These are phyloP conservation scores for Phylloporus sp. DNA, from an alignment of 768 basidiomycete species.

Conservation along the genomic window DNA sequence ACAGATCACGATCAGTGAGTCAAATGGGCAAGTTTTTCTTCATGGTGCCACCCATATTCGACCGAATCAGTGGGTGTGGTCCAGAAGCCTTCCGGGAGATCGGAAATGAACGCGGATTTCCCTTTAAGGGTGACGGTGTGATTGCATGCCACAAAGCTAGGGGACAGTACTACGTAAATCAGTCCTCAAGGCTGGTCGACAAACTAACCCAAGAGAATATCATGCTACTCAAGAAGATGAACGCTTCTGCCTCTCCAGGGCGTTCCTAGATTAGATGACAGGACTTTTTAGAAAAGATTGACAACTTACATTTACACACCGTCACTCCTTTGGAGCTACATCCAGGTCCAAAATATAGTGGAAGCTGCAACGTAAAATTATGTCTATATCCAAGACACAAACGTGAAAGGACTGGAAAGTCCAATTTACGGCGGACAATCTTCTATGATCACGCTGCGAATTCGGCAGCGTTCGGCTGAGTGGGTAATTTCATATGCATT, in stretches of 20 bases:
- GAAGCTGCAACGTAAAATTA: neutral
- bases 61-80: no score
- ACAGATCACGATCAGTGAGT: neutral
- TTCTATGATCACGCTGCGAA: neutral
- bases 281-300: no score
- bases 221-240: neutral
- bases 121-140: neutral
- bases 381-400: neutral
- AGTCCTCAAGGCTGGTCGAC: neutral
- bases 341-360: neutral
- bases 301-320: neutral
- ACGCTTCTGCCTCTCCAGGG: no score
- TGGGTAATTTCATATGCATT: neutral
- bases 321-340: neutral
- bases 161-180: constrained; percentile 1
- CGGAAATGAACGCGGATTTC: neutral
- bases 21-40: constrained; percentile 1
- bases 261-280: neutral
- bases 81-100: neutral
- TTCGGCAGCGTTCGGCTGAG: neutral
- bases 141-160: neutral
- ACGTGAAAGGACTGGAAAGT: neutral
- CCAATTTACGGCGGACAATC: neutral
- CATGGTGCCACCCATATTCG: neutral
- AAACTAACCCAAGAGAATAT: neutral